Conservation (phyloP, 306 rosid species). For the Citrullus amarus region DNA sequence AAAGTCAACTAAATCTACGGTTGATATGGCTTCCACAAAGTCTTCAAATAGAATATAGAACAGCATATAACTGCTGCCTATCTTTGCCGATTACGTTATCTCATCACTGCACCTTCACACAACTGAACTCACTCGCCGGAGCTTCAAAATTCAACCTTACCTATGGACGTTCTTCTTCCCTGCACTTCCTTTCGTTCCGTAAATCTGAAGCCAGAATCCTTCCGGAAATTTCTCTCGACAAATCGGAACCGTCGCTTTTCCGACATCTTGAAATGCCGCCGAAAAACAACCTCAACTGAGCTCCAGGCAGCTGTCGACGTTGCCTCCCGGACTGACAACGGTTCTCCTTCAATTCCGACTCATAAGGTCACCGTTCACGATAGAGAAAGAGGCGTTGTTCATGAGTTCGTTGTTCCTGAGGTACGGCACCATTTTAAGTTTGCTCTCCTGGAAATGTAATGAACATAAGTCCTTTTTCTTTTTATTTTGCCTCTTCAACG, state of each 20-base stretch:
- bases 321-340: conserved; percentile 14
- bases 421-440: conserved; percentile 14
- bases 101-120: conserved; percentile 8
- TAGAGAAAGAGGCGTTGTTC: conserved; percentile 59
- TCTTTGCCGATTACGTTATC: background rate
- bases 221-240: conserved; percentile 13
- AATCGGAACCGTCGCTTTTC: background rate
- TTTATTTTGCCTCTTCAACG: background rate
- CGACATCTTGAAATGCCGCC: conserved; percentile 25
- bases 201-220: conserved; percentile 7
- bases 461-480: background rate
- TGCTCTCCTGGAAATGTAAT: background rate
- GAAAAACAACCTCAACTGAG: conserved; percentile 29
- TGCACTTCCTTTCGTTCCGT: conserved; percentile 27
- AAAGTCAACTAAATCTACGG: background rate
- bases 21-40: background rate
- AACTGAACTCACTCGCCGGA: background rate
- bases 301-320: conserved; percentile 38
- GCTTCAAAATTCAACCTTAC: background rate
- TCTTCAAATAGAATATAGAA: background rate
- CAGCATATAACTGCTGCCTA: background rate
- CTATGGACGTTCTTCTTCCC: conserved; percentile 56
- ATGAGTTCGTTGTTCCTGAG: conserved; percentile 88
- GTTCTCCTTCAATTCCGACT: conserved; percentile 31
- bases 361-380: conserved; percentile 90